Evolutionary conservation across 2,329 filamentous ascomycete genomes (phyloP).

Genomic region (Fusarium brachygibbosum): DNA sequence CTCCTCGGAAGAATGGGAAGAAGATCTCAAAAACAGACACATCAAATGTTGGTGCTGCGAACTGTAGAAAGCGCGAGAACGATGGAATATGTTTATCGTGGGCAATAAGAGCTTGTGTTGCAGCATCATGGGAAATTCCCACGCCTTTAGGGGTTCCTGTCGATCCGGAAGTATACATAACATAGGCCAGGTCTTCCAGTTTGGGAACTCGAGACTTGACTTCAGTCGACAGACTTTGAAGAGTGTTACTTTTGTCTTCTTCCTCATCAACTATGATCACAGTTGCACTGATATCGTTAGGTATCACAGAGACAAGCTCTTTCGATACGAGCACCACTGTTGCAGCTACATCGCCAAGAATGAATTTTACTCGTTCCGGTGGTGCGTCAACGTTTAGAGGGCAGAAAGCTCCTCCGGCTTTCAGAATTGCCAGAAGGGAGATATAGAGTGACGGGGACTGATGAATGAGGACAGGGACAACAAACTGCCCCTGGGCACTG

Average conservation of each 20-base stretch:
- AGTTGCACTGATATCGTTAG: slow-evolving; percentile 49
- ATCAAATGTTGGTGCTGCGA: slow-evolving; percentile 92
- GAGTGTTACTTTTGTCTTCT: slow-evolving; percentile 9
- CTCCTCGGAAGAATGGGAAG: slow-evolving; percentile 82
- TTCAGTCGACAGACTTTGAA: slow-evolving; percentile 3
- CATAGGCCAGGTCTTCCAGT: slow-evolving; percentile 75
- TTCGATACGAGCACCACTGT: slow-evolving; percentile 74
- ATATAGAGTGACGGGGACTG: slow-evolving; percentile 85
- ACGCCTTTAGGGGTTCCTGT: slow-evolving; percentile 93
- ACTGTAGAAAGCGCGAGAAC: slow-evolving; percentile 88
- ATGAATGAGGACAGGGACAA: slow-evolving; percentile 82
- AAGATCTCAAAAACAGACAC: slow-evolving; percentile 97
- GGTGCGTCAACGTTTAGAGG: slow-evolving; percentile 85
- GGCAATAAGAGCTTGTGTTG: slow-evolving; percentile 83
- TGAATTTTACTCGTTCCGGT: slow-evolving; percentile 81
- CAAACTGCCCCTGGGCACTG: slow-evolving; percentile 51
- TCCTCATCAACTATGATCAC: slow-evolving; percentile 57
- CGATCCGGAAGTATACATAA: slow-evolving; percentile 94
- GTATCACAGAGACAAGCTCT: slow-evolving; percentile 59
- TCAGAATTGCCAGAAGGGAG: slow-evolving; percentile 80
- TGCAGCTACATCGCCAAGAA: slow-evolving; percentile 81
- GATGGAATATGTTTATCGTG: slow-evolving; percentile 82
- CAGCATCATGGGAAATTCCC: slow-evolving; percentile 82
- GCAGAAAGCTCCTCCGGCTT: slow-evolving; percentile 87
- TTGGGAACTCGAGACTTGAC: slow-evolving; percentile 35